Conservation (phyloP, 1,139 yeast genomes). For the Yamadazyma triangularis region DNA sequence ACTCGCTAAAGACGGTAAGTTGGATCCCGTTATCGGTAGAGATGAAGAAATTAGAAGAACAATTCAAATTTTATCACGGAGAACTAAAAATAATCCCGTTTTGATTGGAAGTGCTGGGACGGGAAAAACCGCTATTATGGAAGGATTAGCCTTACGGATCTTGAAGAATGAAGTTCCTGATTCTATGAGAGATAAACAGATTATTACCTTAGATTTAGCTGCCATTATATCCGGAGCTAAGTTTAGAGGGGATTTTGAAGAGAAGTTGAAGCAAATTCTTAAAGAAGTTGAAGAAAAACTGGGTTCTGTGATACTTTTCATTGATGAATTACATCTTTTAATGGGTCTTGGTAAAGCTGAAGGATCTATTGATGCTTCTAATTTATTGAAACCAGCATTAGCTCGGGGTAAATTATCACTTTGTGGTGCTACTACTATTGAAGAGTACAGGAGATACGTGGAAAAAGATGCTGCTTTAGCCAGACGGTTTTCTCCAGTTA, state of each 20-base stretch:
- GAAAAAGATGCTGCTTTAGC: slow-evolving; percentile 92
- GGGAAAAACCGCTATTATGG: slow-evolving; percentile 95
- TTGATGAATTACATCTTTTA: slow-evolving; percentile 88
- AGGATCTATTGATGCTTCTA: slow-evolving; percentile 95
- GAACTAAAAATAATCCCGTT: slow-evolving; percentile 94
- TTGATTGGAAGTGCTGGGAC: slow-evolving; percentile 96
- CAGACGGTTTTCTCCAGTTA: slow-evolving; percentile 87
- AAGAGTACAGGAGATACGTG: slow-evolving; percentile 80
- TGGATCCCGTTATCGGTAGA: slow-evolving; percentile 96
- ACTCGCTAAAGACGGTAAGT: slow-evolving; percentile 81
- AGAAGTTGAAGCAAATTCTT: slow-evolving; percentile 75
- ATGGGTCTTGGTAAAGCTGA: slow-evolving; percentile 93
- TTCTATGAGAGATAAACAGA: slow-evolving; percentile 77
- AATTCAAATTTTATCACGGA: slow-evolving; percentile 81
- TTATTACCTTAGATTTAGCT: slow-evolving; percentile 83
- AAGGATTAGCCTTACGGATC: slow-evolving; percentile 92
- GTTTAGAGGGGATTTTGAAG: slow-evolving; percentile 94
- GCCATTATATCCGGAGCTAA: slow-evolving; percentile 91
- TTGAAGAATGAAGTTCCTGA: slow-evolving; percentile 93
- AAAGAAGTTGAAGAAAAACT: slow-evolving; percentile 82
- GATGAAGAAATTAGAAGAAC: slow-evolving; percentile 94
- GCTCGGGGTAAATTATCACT: slow-evolving; percentile 93
- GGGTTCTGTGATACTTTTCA: slow-evolving; percentile 76
- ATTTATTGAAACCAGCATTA: slow-evolving; percentile 85
- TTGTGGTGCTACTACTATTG: slow-evolving; percentile 94